Evolutionary conservation across 2,329 filamentous ascomycete genomes (phyloP), one percentile per base, ranked within the genome.

Genomic region (Zymoseptoria tritici): DNA sequence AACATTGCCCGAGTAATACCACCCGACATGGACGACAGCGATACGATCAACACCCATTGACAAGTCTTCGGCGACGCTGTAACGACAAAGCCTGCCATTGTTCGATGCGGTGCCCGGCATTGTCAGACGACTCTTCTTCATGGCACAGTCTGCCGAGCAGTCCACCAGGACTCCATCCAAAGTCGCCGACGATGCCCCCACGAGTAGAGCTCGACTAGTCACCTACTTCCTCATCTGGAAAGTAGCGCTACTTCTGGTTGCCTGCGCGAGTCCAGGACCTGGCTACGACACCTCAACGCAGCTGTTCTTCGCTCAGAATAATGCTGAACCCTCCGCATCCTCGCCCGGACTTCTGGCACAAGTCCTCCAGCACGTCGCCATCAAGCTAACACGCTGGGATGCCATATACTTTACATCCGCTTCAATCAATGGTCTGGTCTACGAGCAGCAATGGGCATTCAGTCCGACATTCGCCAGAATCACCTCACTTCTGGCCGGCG

Each of bases 361-460:
- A 57, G 58, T 57, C 21, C 54, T 57, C 55, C 63, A 64, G 73
- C 75, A 61, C 67, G 36, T 88, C 2, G 73, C 79, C 20, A 74
- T 80, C 36, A 84, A 84, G 51, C 77, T 94, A 60, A 85, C 85
- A 6, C 81, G 89, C 72, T 95, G 90, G 90, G 90, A 95, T 72
- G 88, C 86, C 31, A 79, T 95, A 65, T 94, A 93, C 73, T 93
- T 87, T 69, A 77, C 86, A 60, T 81, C 85, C 64, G 73, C 79
- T 52, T 83, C 88, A 4, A 79, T 79, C 50, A 78, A 82, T 9
- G 88, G 87, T 36, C 86, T 90, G 66, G 58, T 86, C 9, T 88
- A 85, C 71, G 90, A 95, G 76, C 90, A 94, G 75, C 88, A 93
- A 74, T 94, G 89, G 89, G 90, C 90, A 0, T 94, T 92, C 75